Evolutionary conservation across 1,284 basidiomycete species (phyloP), one percentile per base, ranked within the genome.

Genomic region (Fomes fomentarius): DNA sequence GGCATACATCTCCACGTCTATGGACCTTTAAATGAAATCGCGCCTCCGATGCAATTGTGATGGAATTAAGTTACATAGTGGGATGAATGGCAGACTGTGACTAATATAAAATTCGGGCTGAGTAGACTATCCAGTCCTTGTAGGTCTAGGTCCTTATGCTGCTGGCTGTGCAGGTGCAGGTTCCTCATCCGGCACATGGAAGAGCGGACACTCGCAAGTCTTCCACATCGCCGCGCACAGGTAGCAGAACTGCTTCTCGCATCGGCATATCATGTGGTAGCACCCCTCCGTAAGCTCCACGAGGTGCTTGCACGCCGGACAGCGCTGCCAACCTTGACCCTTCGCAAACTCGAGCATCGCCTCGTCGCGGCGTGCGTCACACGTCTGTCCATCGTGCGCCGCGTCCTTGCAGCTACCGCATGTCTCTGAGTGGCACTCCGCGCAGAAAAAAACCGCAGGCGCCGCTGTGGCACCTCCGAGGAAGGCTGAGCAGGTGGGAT

Each of bases 171-270:
- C 28, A 12, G 12, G 12, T 30, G 28, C 28, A 6, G 28, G 6
- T 30, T 12, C 6, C 6, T 6, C 28, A 30, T 30, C 11, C 41
- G 26, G 22, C 9, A 15, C 25, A 26, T 42, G 8, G 24, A 24
- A 30, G 7, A 30, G 28, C 28, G 28, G 28, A 30, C 65, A 65
- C 8, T 21, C n/a, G 46, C 63, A 64, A 12, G 40, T 50, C 47
- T 60, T 63, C 66, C 66, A 67, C 22, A 52, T 35, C 37, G 30
- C 50, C 19, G 35, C 64, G 46, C 66, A 67, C 10, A 55, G 21
- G 46, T 67, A 67, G 50, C 65, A 67, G 47, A 66, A 67, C 44
- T 64, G 41, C 38, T 50, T 47, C 26, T 50, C 41, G 41, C 66
- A 67, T 14, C 55, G 41, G 34, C 66, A 67, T 22, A 17, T 48